Evolutionary conservation across 306 rosid genomes (phyloP).

Genomic region (Oemleria cerasiformis): DNA sequence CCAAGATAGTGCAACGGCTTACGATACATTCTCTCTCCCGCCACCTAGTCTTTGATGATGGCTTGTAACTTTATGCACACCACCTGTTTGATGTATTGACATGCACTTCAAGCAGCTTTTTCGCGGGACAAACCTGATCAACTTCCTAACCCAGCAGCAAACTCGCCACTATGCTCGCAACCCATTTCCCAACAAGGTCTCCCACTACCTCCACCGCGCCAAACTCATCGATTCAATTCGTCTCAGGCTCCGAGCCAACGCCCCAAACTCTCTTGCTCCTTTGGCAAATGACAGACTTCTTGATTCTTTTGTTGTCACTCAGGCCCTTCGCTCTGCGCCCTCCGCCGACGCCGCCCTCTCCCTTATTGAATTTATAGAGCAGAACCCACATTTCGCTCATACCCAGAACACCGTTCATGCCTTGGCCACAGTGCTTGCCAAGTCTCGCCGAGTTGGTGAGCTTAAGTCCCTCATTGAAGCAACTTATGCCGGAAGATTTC

Average conservation of each 20-base stretch:
- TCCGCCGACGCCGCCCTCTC: conserved; percentile 65
- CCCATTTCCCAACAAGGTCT: conserved; percentile 62
- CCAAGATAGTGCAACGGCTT: background rate
- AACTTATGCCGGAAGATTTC: conserved; percentile 41
- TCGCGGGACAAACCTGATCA: conserved; percentile 22
- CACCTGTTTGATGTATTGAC: conserved; percentile 17
- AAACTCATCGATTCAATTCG: conserved; percentile 73
- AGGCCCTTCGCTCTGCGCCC: conserved; percentile 70
- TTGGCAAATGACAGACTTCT: conserved; percentile 45
- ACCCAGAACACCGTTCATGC: conserved; percentile 62
- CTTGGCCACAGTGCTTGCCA: conserved; percentile 70
- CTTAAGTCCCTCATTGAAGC: conserved; percentile 54
- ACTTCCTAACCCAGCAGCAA: conserved; percentile 39
- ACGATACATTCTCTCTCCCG: background rate
- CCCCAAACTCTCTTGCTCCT: conserved; percentile 40
- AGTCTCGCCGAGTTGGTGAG: conserved; percentile 37
- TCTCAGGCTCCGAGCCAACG: conserved; percentile 48
- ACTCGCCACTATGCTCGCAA: conserved; percentile 45
- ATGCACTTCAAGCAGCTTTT: conserved; percentile 33
- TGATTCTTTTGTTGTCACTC: conserved; percentile 65
- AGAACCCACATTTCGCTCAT: conserved; percentile 43
- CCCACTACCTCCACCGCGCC: conserved; percentile 76
- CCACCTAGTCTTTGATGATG: background rate
- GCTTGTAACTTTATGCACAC: background rate
- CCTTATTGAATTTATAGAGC: conserved; percentile 37